phyloP scores from a whole-genome alignment of 148 eudicot species.

The Chenopodium album region DNA sequence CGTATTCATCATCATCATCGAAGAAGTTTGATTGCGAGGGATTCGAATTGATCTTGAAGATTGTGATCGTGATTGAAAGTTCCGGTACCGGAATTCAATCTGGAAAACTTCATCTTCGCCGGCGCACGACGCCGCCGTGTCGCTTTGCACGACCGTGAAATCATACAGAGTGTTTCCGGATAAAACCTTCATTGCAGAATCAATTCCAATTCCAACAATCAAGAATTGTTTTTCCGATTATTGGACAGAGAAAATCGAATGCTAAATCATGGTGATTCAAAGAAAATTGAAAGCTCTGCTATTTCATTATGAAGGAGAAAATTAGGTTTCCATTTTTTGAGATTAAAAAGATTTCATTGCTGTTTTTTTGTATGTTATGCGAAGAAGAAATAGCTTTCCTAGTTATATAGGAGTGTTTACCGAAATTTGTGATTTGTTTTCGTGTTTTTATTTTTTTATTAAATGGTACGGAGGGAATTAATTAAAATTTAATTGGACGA shows the following conservation, averaged over 20 bases:
- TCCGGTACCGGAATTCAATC: conserved; percentile 16
- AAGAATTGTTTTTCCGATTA: not conserved
- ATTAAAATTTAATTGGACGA: not conserved
- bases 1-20: not conserved
- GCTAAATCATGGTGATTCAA: not conserved
- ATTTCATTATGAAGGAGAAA: no score
- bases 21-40: not conserved
- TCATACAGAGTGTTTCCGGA: conserved; percentile 21
- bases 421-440: not conserved
- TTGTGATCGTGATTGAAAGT: not conserved
- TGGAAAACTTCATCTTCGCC: not conserved
- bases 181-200: conserved; percentile 18
- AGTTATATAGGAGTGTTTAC: no score
- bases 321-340: no score
- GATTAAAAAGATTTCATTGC: no score
- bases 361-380: no score
- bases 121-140: not conserved
- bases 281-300: no score
- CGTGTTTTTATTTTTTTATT: not conserved
- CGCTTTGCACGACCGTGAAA: conserved; percentile 22
- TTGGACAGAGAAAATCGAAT: not conserved
- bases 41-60: conserved; percentile 7
- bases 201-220: no score
- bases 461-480: not conserved
- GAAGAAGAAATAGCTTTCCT: no score